A percentile compares a stretch with the other conserved stretches of the same genome.
Evolutionary conservation across 176 grass and related monocot genomes (phyloP).

Genomic region (Rhynchospora breviuscula): DNA sequence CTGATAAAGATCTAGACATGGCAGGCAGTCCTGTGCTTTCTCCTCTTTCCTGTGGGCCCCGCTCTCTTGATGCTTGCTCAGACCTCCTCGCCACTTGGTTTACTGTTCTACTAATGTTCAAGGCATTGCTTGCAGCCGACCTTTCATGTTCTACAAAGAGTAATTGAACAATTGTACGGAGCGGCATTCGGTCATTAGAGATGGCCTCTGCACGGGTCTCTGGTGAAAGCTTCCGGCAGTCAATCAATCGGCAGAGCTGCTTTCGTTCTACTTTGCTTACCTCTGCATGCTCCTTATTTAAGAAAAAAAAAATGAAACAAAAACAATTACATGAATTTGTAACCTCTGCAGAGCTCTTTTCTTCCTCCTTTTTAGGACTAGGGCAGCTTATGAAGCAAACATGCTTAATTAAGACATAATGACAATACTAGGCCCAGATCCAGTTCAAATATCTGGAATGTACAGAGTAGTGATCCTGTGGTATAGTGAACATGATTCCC

Average conservation of each 20-base stretch:
- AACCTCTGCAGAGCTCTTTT: not conserved
- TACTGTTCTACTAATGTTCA: constrained; percentile 13
- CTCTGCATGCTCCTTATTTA: constrained; percentile 63
- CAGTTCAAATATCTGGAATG: not conserved
- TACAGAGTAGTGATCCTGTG: not conserved
- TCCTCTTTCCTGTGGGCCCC: constrained; percentile 7
- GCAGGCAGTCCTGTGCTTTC: not conserved
- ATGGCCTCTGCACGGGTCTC: constrained; percentile 61
- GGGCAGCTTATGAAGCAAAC: not conserved
- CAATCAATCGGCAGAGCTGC: constrained; percentile 67
- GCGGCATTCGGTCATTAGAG: constrained; percentile 69
- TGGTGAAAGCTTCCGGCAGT: constrained; percentile 71
- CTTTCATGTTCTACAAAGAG: constrained; percentile 89
- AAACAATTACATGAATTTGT: not conserved
- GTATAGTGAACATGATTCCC: not conserved
- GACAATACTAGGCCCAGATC: not conserved
- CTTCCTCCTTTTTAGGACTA: not conserved
- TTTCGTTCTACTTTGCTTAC: constrained; percentile 82
- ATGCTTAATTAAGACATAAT: not conserved
- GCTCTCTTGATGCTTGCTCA: constrained; percentile 29
- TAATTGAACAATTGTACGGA: constrained; percentile 88
- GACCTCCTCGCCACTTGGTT: constrained; percentile 28
- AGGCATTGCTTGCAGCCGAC: constrained; percentile 19
- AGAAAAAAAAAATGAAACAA: not conserved
- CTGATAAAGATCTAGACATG: constrained; percentile 39